Base-by-base conservation (phyloP, 108 stramenopile species). In the Nitzschia inconspicua region DNA sequence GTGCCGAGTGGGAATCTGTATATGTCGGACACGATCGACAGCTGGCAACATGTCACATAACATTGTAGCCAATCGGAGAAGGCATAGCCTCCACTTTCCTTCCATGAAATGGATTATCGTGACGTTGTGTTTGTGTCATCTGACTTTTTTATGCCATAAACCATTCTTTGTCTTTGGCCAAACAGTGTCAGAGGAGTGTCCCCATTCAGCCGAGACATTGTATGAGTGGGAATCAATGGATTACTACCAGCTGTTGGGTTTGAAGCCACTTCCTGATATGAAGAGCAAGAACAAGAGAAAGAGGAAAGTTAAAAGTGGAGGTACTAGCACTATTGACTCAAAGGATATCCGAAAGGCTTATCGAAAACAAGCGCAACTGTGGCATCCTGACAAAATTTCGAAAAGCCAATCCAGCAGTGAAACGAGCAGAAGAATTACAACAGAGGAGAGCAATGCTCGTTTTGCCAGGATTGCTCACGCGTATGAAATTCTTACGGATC, bases 381-480 rank as follows among this genome's bases (percentile, higher is more conserved):
- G 66, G 47, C 88, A 89, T 70, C 88, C 88, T 0, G 88, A 89
- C 60, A 89, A 89, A 52, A 22, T 22, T n/a, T 18, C 49, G 25
- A 37, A 35, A 20, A 51, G 20, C 20, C 16, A 34, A 14, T 25
- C 18, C 3, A 22, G 35, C 29, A 47, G 0, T 23, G 62, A 64
- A 31, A 57, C 47, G 28, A 75, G 13, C 20, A 63, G 42, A 57
- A 70, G 28, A 34, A 66, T 68, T 24, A 77, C 76, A 4, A 60
- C 61, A 3, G 80, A 83, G 23, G 80, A 85, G 55, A 62, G 68
- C 57, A 89, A 75, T 18, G 65, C 71, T 31, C 63, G 77, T 10
- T 89, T 89, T 79, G 80, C 82, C 14, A 61, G 65, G 40, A 83
- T 89, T 54, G 79, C 88, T 0, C 77, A 85, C 50, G 88, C 88